Evolutionary conservation across 2,329 filamentous ascomycete genomes (phyloP).

Genomic region (Verticillium longisporum): DNA sequence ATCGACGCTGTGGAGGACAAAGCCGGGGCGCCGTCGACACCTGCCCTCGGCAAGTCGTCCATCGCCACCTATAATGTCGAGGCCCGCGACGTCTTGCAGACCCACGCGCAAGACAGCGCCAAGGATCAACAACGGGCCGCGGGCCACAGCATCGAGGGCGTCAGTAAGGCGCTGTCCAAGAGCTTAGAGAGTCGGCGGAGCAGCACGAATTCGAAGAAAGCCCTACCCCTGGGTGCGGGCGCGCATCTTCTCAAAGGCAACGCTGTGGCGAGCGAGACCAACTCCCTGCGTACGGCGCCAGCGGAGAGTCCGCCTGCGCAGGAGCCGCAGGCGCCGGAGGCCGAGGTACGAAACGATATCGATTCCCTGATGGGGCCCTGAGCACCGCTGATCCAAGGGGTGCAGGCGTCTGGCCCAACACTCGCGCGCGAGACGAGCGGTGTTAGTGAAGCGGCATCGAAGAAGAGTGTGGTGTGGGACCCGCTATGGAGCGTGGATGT

Average conservation of each 20-base stretch:
- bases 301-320: conserved; percentile 32
- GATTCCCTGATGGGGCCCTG: conserved; percentile 45
- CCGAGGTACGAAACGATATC: conserved; percentile 47
- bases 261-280: conserved; percentile 50
- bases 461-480: conserved; percentile 54
- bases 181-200: conserved; percentile 88
- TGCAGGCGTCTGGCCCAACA: conserved; percentile 12
- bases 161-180: conserved; percentile 73
- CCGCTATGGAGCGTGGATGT: conserved; percentile 56
- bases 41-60: conserved; percentile 84
- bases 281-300: conserved; percentile 44
- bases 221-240: conserved; percentile 46
- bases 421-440: conserved; percentile 32
- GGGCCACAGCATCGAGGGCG: conserved; percentile 58
- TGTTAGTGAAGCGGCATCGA: conserved; percentile 26
- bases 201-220: conserved; percentile 78
- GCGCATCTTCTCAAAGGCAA: conserved; percentile 37
- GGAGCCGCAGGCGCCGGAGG: conserved; percentile 8
- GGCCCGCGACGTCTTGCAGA: conserved; percentile 67
- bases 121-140: conserved; percentile 39
- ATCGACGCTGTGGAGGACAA: conserved; percentile 93
- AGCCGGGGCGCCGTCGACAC: conserved; percentile 82
- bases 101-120: conserved; percentile 32
- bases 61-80: conserved; percentile 84
- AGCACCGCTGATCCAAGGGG: conserved; percentile 21